Percentiles rank a stretch among this genome's conserved stretches.
phyloP scores from a whole-genome alignment of 768 basidiomycete genomes.

The Leucocoprinus leucothites region DNA sequence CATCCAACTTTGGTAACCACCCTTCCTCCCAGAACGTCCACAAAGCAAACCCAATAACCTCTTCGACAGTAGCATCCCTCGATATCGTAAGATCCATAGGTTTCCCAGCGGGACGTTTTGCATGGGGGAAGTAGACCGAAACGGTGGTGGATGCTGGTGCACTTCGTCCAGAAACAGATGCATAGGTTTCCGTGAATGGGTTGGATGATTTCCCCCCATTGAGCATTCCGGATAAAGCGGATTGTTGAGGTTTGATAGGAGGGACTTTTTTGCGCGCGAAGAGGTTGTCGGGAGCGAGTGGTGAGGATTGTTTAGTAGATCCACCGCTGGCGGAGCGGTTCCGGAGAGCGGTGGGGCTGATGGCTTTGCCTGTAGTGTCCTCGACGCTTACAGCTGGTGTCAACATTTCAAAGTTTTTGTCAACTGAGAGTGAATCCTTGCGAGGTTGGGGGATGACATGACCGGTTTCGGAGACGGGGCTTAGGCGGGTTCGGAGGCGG shows the following conservation, averaged over 20 bases:
- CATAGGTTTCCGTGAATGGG: slow-evolving; percentile 87
- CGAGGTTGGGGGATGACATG: slow-evolving; percentile 5
- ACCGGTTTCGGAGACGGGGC: slow-evolving; percentile 55
- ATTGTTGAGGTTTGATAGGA: slow-evolving; percentile 43
- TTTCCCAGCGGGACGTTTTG: slow-evolving; percentile 54
- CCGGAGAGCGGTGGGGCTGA: slow-evolving; percentile 20
- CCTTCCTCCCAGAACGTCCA: slow-evolving; percentile 94
- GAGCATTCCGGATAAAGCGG: slow-evolving; percentile 73
- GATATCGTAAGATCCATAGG: slow-evolving; percentile 74
- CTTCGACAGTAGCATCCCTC: slow-evolving; percentile 89
- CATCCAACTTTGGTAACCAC: slow-evolving; percentile 74
- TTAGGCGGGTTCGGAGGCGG: slow-evolving; percentile 47
- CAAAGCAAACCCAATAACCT: slow-evolving; percentile 90
- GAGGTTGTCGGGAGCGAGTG: slow-evolving; percentile 20
- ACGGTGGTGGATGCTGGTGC: slow-evolving; percentile 62
- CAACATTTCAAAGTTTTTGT: slow-evolving; percentile 17
- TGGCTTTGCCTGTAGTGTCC: slow-evolving; percentile 16
- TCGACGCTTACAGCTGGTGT: slow-evolving; percentile 24
- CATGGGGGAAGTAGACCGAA: slow-evolving; percentile 84
- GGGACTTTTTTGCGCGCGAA: slow-evolving; percentile 54
- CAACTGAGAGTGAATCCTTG: slow-evolving; percentile 2
- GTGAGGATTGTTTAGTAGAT: slow-evolving; percentile 12
- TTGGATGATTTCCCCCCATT: slow-evolving; percentile 67
- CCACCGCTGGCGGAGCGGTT: slow-evolving; percentile 21
- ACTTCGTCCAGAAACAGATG: slow-evolving; percentile 76